Evolutionary conservation across 2,329 filamentous ascomycete species (phyloP), one percentile per base, ranked within the genome.

Genomic region (Epichloe scottii): DNA sequence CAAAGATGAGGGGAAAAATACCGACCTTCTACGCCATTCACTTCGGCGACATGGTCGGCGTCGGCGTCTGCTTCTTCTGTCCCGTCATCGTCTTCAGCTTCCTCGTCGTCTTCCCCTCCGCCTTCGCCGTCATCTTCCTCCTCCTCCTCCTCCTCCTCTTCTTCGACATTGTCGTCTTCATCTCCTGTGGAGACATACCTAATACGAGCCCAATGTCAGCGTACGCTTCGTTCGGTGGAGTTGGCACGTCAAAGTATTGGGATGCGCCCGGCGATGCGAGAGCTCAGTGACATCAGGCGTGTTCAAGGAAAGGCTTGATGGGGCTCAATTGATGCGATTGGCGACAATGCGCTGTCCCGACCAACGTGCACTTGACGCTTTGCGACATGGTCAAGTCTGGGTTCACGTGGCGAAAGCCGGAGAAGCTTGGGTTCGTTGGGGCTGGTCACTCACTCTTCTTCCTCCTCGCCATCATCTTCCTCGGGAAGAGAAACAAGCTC

Each of bases 401-500:
- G 17, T 17, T 15, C 21, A 11, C 26, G n/a, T 34, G n/a, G 17
- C 26, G 17, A 21, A 41, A 23, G 19, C 5, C 12, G 4, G 4
- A 7, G 4, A 39, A 15, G 19, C 48, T 26, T 17, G 19, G 33
- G 33, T 12, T 26, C 19, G 19, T 1, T 43, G 15, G 19, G n/a
- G 39, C n/a, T 7, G 8, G 21, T 38, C 37, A 62, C 74, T 71
- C 71, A 77, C 75, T 77, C 75, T 62, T 77, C 73, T 62, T 77
- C 74, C 59, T 76, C 73, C 60, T 74, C 72, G 42, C 69, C 72
- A 53, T 75, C 72, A 46, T 71, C 70, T 46, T 70, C 74, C 54
- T 75, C 74, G 50, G 75, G 74, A 50, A 78, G 72, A 54, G 74
- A 75, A 54, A 78, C 71, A 35, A 78, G 73, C 66, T 77, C 74